Base-by-base conservation (phyloP, 208 protist genomes). In the Balamuthia mandrillaris region DNA sequence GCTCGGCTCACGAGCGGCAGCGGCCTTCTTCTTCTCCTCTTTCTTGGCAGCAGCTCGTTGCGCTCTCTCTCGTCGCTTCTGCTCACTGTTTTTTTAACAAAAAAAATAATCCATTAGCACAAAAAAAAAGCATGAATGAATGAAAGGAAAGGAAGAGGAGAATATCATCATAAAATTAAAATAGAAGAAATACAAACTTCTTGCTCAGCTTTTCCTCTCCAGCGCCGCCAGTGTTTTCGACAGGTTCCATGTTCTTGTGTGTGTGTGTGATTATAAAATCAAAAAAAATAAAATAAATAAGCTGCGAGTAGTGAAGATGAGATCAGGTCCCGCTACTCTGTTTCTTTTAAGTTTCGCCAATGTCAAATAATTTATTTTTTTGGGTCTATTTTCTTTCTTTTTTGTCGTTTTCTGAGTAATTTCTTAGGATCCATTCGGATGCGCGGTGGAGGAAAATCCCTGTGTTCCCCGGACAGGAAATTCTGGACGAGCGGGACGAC, bases 141-240 rank as follows among this genome's bases (percentile, higher is more conserved):
- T 44, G 3, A 3, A 37, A 41, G 4, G 4, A 35, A 10, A 68
- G 18, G 60, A 21, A 35, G 9, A 35, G 18, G 24, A 4, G 3
- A 33, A 68, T 44, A 27, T 24, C 12, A 33, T 21, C 18, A 41
- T 33, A 3, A 12, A 9, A 24, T 37, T 9, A 7, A 37, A 35
- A 66, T 2, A 35, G 24, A 6, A 18, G 6, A 16, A 60, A 60
- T 44, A 39, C 65, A 42, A 18, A 74, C 65, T 74, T 74, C 65
- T 74, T 74, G 65, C 65, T 74, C 24, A 74, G 65, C 65, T 74
- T 74, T 42, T 74, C 39, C 65, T 74, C 65, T 18, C 65, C 65
- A 12, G 24, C 65, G 3, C 3, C 18, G 65, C 24, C 65, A 6
- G 58, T 12, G 31, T n/a, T n/a, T n/a, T 27, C 24, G 21, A 35